These are phyloP conservation scores for Ophiostoma novo-ulmi DNA, from an alignment of 2,329 filamentous ascomycete genomes.

Conservation along the genomic window DNA sequence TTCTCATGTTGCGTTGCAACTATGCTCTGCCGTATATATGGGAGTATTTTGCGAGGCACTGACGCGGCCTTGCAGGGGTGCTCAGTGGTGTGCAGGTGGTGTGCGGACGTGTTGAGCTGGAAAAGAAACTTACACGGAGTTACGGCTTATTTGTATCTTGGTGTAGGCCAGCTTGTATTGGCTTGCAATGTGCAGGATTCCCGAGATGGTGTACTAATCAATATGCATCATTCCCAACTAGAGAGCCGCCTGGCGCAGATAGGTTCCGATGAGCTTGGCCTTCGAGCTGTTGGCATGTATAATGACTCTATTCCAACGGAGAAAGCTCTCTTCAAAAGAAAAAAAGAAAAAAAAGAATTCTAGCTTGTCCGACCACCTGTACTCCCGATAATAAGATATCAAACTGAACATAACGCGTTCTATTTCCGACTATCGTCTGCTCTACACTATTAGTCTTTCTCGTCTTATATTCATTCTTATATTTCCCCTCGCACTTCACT, in stretches of 20 bases:
- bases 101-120: neutral
- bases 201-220: too few relatives aligned
- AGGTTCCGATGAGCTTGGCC: too few relatives aligned
- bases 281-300: too few relatives aligned
- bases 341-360: too few relatives aligned
- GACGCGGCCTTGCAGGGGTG: conserved; percentile 16
- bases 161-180: neutral
- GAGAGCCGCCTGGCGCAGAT: too few relatives aligned
- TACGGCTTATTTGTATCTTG: neutral
- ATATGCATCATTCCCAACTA: too few relatives aligned
- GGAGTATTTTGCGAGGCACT: neutral
- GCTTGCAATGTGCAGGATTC: too few relatives aligned
- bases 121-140: neutral
- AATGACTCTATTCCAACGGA: too few relatives aligned
- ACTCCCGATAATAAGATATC: too few relatives aligned
- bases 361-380: too few relatives aligned
- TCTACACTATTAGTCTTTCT: neutral
- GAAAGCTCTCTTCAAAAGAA: too few relatives aligned
- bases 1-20: neutral
- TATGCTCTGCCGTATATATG: neutral
- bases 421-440: neutral
- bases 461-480: neutral
- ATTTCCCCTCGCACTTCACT: conserved; percentile 8
- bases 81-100: neutral
- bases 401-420: too few relatives aligned